Conservation (phyloP, 352 stramenopile species). For the Phytophthora lateralis region DNA sequence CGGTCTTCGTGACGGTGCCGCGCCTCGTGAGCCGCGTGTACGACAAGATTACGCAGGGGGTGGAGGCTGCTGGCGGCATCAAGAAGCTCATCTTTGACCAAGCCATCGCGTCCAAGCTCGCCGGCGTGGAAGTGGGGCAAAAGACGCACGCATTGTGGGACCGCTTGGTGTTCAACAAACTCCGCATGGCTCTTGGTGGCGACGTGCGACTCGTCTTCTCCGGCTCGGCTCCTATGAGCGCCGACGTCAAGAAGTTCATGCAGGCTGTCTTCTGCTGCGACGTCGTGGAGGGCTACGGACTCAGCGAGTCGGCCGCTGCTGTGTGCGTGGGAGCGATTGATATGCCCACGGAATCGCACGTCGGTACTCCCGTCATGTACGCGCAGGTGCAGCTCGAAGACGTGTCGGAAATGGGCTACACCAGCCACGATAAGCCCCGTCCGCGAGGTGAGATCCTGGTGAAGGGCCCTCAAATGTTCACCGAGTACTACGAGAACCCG, state of each 20-base stretch:
- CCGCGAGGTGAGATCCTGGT: conserved; percentile 56
- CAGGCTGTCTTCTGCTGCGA: conserved; percentile 88
- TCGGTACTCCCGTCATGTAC: conserved; percentile 83
- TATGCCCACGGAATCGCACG: conserved; percentile 81
- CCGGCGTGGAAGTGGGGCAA: conserved; percentile 34
- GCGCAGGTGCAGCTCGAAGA: conserved; percentile 92
- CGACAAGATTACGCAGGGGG: conserved; percentile 89
- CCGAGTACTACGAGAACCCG: conserved; percentile 93
- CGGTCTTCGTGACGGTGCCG: conserved; percentile 92
- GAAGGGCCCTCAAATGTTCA: conserved; percentile 78
- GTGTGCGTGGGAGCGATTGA: conserved; percentile 65
- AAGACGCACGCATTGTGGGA: conserved; percentile 87
- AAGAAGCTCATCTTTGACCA: conserved; percentile 56
- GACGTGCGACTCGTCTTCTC: conserved; percentile 89
- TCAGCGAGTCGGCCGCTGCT: conserved; percentile 92
- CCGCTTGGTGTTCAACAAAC: conserved; percentile 93
- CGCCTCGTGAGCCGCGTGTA: conserved; percentile 96
- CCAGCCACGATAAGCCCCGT: conserved; percentile 57
- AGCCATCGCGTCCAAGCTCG: conserved; percentile 46
- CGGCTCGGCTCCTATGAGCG: conserved; percentile 90
- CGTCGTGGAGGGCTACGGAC: conserved; percentile 93
- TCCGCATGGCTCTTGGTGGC: conserved; percentile 89
- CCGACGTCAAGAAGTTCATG: conserved; percentile 93
- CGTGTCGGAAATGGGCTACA: conserved; percentile 96
- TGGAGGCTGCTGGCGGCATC: conserved; percentile 40